Percentiles rank a stretch among this genome's conserved stretches.
phyloP scores from a whole-genome alignment of 768 basidiomycete species.

The Coprinopsis marcescibilis region DNA sequence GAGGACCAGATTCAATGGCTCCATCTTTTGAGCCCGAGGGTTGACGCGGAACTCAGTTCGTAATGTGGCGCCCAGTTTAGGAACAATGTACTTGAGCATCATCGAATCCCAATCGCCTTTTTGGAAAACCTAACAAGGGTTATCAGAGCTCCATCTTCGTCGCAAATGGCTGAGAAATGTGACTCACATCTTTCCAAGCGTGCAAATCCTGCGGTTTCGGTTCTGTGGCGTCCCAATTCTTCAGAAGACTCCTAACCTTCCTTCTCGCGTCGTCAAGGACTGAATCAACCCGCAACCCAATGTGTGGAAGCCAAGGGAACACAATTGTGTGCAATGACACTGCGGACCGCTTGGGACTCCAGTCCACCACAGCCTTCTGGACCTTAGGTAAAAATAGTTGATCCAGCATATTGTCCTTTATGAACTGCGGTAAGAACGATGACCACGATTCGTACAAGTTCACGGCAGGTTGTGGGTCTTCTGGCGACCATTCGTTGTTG shows the following conservation, averaged over 20 bases:
- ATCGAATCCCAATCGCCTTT: slow-evolving; percentile 85
- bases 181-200: slow-evolving; percentile 76
- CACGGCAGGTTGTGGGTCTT: slow-evolving; percentile 67
- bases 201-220: slow-evolving; percentile 68
- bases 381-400: slow-evolving; percentile 95
- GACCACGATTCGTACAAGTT: slow-evolving; percentile 87
- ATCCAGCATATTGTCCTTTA: slow-evolving; percentile 92
- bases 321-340: slow-evolving; percentile 73
- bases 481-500: slow-evolving; percentile 91
- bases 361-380: slow-evolving; percentile 74
- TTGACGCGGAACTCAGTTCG: slow-evolving; percentile 88
- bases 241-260: slow-evolving; percentile 74
- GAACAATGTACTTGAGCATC: slow-evolving; percentile 86
- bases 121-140: slow-evolving; percentile 59
- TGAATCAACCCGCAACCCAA: slow-evolving; percentile 77
- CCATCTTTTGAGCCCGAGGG: slow-evolving; percentile 86
- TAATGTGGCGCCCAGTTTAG: slow-evolving; percentile 78
- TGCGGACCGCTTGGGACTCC: slow-evolving; percentile 59
- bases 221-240: slow-evolving; percentile 69
- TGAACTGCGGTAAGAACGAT: slow-evolving; percentile 80
- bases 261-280: slow-evolving; percentile 84
- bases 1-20: slow-evolving; percentile 69
- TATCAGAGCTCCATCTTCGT: not conserved
- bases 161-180: not conserved
- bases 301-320: slow-evolving; percentile 93